Conservation (phyloP, 257 asterid genomes). For the Fraxinus excelsior region DNA sequence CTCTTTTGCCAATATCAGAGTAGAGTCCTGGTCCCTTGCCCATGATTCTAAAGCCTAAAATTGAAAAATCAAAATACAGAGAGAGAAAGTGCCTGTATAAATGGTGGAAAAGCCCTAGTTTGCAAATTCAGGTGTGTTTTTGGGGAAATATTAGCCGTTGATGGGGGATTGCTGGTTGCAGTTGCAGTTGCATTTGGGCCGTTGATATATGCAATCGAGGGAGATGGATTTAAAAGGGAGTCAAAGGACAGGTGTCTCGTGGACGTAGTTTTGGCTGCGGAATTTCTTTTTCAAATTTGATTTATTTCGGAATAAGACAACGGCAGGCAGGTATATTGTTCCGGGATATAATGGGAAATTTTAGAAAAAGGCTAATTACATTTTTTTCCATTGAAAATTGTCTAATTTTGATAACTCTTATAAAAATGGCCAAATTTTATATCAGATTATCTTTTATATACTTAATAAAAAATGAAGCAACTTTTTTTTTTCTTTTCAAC, state of each 20-base stretch:
- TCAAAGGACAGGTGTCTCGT: not conserved
- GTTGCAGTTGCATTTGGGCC: not conserved
- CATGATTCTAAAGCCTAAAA: not conserved
- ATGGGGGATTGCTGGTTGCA: not conserved
- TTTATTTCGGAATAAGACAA: too few relatives aligned
- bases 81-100: not conserved
- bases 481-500: too few relatives aligned
- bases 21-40: constrained; percentile 1
- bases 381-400: too few relatives aligned
- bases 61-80: not conserved
- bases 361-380: too few relatives aligned
- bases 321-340: too few relatives aligned
- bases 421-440: too few relatives aligned
- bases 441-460: too few relatives aligned
- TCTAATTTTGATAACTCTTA: too few relatives aligned
- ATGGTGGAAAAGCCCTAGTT: not conserved
- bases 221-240: not conserved
- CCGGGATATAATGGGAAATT: too few relatives aligned
- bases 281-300: too few relatives aligned
- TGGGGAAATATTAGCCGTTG: not conserved
- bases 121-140: not conserved
- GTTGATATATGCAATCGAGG: not conserved
- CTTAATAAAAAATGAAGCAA: too few relatives aligned
- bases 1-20: not conserved
- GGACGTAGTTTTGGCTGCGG: not conserved